Conservation (phyloP, 2,329 filamentous ascomycete species). For the Fusarium sp. region DNA sequence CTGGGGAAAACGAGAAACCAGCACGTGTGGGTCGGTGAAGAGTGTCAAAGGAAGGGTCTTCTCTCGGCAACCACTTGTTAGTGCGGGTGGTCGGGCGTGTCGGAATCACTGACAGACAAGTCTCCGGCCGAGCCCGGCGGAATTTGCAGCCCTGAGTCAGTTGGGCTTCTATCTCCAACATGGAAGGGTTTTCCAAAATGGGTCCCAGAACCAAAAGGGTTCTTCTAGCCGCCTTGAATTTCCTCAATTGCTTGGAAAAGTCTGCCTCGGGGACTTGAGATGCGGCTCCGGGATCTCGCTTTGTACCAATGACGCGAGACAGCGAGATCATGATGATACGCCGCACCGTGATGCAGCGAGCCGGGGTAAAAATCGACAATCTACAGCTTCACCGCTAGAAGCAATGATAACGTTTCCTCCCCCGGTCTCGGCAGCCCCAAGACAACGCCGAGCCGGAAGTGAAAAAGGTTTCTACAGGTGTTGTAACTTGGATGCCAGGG, state of each 20-base stretch:
- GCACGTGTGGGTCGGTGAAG: constrained; percentile 42
- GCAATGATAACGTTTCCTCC: background rate
- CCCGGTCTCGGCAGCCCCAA: constrained; percentile 11
- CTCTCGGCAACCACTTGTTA: constrained; percentile 32
- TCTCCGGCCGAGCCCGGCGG: constrained; percentile 31
- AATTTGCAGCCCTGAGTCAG: constrained; percentile 28
- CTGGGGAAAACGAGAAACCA: constrained; percentile 31
- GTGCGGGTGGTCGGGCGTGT: constrained; percentile 34
- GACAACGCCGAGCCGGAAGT: constrained; percentile 8
- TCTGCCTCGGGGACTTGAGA: background rate
- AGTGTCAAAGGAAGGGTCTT: constrained; percentile 27
- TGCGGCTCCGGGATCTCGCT: background rate
- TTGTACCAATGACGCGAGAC: constrained; percentile 15
- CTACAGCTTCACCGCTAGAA: constrained; percentile 28
- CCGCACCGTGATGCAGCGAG: background rate
- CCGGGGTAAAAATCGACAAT: background rate
- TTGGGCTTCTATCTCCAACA: constrained; percentile 1
- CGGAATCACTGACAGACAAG: constrained; percentile 24
- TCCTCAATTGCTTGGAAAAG: background rate
- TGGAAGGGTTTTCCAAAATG: constrained; percentile 9
- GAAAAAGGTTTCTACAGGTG: background rate
- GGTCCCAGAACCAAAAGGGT: background rate
- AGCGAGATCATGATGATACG: constrained; percentile 18
- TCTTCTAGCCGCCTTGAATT: background rate
- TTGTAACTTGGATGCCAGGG: constrained; percentile 22